Evolutionary conservation across 257 asterid species (phyloP), one percentile per base, ranked within the genome.

Genomic region (Asclepias syriaca): DNA sequence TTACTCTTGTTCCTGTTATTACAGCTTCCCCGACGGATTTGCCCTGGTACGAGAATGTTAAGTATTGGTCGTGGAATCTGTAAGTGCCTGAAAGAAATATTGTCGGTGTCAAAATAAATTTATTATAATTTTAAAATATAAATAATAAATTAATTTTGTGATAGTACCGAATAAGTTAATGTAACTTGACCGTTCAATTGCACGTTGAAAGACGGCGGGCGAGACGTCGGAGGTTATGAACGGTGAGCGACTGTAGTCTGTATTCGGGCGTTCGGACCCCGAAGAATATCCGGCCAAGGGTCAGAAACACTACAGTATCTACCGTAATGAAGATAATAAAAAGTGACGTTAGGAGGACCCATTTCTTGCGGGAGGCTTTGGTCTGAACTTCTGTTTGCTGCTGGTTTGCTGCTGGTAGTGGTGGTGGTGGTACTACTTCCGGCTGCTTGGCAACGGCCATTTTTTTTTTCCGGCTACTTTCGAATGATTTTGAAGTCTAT

Each of bases 251-350:
- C 6, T 14, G 76, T 13, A 87, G 19, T 37, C 82, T 77, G 69
- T 84, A 84, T 10, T 71, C 74, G 1, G 87, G 89, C 0, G 84
- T 80, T 74, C 80, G 45, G 29, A 81, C 6, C 19, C 78, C 82
- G 82, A 86, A 66, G 1, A 88, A 1, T 37, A 81, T 80, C 3
- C 81, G 24, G 0, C 82, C 58, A 64, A 81, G 83, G 1, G 75
- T 9, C 8, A 22, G 19, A 24, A 24, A 58, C 39, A 58, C 3
- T 58, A 58, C 7, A 11, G 11, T 15, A 10, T 58, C 19, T 58
- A 58, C 39, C 39, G 5, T 16, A 1, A 58, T 1, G 5, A 11
- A 58, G 64, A 34, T 10, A 58, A 34, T 29, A 58, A 58, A 22
- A 0, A 2, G 12, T 12, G 29, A 32, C 18, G 64, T 1, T 2